A percentile compares a stretch with the other conserved stretches of the same genome.
phyloP scores from a whole-genome alignment of 768 basidiomycete species.

The Lentinula lateritia region DNA sequence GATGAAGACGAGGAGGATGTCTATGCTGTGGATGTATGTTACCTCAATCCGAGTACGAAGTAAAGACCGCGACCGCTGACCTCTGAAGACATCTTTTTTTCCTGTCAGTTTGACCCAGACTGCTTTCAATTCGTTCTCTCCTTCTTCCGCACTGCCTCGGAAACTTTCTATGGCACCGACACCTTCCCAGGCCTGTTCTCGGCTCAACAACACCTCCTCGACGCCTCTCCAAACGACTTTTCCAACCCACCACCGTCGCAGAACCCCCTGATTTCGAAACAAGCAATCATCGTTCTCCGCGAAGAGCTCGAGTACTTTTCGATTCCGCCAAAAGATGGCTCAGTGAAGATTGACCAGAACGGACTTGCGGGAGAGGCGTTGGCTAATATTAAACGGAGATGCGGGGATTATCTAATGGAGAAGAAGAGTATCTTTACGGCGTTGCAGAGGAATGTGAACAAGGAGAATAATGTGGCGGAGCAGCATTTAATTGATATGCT shows the following conservation, averaged over 20 bases:
- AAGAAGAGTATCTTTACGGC: slow-evolving; percentile 95
- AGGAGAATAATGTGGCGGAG: slow-evolving; percentile 98
- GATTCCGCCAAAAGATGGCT: slow-evolving; percentile 72
- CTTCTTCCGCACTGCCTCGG: slow-evolving; percentile 87
- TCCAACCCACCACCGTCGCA: slow-evolving; percentile 57
- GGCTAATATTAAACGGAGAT: slow-evolving; percentile 77
- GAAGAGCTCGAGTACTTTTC: slow-evolving; percentile 99
- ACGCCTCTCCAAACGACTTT: slow-evolving; percentile 54
- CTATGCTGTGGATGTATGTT: slow-evolving; percentile 92
- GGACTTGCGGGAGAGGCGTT: slow-evolving; percentile 78
- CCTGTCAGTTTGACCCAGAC: slow-evolving; percentile 85
- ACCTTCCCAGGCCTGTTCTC: slow-evolving; percentile 65
- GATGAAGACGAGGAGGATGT: slow-evolving; percentile 89
- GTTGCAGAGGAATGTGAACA: slow-evolving; percentile 96
- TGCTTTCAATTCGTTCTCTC: slow-evolving; percentile 91
- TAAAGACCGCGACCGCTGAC: slow-evolving; percentile 7
- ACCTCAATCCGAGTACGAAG: neutral
- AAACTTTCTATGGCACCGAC: slow-evolving; percentile 86
- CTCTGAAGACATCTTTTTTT: slow-evolving; percentile 2
- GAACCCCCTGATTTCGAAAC: slow-evolving; percentile 91
- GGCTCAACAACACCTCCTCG: slow-evolving; percentile 76
- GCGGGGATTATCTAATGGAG: slow-evolving; percentile 83
- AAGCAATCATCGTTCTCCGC: slow-evolving; percentile 96
- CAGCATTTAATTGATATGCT: slow-evolving; percentile 99
- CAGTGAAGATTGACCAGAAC: slow-evolving; percentile 63